A percentile compares a stretch with the other conserved stretches of the same genome.
Evolutionary conservation across 805 yeast species (phyloP).

Genomic region (Myxozyma melibiosi): DNA sequence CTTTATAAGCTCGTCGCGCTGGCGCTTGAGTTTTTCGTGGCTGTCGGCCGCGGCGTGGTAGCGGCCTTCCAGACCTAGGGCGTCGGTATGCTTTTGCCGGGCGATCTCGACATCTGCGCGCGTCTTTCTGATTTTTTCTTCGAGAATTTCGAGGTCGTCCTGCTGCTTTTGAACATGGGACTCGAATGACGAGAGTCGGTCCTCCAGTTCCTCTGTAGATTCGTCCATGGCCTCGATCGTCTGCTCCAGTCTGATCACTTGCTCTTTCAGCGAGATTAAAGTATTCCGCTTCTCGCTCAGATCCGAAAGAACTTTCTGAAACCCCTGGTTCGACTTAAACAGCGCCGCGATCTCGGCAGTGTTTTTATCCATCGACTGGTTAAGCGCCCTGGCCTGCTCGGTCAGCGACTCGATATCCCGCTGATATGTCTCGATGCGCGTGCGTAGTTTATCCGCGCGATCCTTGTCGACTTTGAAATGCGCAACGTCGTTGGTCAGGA

Average conservation of each 20-base stretch:
- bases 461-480: slow-evolving; percentile 74
- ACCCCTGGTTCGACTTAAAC: slow-evolving; percentile 78
- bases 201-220: slow-evolving; percentile 47
- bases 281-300: slow-evolving; percentile 59
- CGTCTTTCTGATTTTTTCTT: slow-evolving; percentile 33
- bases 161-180: slow-evolving; percentile 32
- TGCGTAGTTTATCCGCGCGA: slow-evolving; percentile 62
- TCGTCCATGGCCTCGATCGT: slow-evolving; percentile 53
- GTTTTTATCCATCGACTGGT: slow-evolving; percentile 37
- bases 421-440: slow-evolving; percentile 50
- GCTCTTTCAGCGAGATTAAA: slow-evolving; percentile 51
- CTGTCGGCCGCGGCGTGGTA: slow-evolving; percentile 48
- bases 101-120: slow-evolving; percentile 37
- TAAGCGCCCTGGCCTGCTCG: slow-evolving; percentile 58
- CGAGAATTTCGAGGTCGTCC: slow-evolving; percentile 38
- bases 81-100: slow-evolving; percentile 44
- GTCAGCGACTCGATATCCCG: slow-evolving; percentile 50
- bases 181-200: slow-evolving; percentile 49
- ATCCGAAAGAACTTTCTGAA: slow-evolving; percentile 68
- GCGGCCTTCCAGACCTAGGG: slow-evolving; percentile 58
- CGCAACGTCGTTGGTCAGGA: slow-evolving; percentile 75
- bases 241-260: slow-evolving; percentile 53
- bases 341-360: slow-evolving; percentile 40
- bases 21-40: slow-evolving; percentile 18
- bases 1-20: slow-evolving; percentile 25